Conservation (phyloP, 305 asterid species). For the Solanum hybrid region DNA sequence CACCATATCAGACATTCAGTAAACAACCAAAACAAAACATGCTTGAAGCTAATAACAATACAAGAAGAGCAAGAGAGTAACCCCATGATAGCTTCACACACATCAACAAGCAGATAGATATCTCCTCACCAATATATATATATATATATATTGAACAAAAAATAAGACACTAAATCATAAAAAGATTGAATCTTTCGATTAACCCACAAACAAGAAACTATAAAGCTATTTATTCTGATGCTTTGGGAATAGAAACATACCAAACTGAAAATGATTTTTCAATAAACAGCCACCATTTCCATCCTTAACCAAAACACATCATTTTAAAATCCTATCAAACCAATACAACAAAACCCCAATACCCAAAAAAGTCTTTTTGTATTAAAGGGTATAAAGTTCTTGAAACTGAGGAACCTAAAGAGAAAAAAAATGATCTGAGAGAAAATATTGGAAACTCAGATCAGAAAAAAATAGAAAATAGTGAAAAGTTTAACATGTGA, state of each 20-base stretch:
- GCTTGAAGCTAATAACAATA: not conserved
- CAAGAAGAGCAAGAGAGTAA: not conserved
- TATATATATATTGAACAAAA: not conserved
- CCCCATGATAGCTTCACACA: not conserved
- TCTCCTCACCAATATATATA: not conserved
- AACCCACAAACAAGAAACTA: not conserved
- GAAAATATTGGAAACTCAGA: constrained; percentile 9
- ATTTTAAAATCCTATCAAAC: constrained; percentile 11
- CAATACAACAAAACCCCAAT: constrained; percentile 9
- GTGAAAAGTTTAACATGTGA: constrained; percentile 18
- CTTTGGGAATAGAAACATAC: constrained; percentile 16
- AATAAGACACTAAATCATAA: constrained; percentile 8
- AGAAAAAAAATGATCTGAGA: constrained; percentile 22
- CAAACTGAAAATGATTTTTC: constrained; percentile 36
- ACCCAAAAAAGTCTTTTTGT: constrained; percentile 27
- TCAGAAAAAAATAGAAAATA: constrained; percentile 12
- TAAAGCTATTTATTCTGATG: constrained; percentile 4
- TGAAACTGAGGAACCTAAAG: not conserved
- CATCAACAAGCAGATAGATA: not conserved
- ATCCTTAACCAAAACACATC: constrained; percentile 25
- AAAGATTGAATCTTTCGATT: constrained; percentile 10
- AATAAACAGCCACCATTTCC: constrained; percentile 28
- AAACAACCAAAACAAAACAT: not conserved
- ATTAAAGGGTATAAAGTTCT: constrained; percentile 6
- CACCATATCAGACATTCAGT: not conserved